Base-by-base conservation (phyloP, 2,329 filamentous ascomycete genomes). In the Nemania sp. region DNA sequence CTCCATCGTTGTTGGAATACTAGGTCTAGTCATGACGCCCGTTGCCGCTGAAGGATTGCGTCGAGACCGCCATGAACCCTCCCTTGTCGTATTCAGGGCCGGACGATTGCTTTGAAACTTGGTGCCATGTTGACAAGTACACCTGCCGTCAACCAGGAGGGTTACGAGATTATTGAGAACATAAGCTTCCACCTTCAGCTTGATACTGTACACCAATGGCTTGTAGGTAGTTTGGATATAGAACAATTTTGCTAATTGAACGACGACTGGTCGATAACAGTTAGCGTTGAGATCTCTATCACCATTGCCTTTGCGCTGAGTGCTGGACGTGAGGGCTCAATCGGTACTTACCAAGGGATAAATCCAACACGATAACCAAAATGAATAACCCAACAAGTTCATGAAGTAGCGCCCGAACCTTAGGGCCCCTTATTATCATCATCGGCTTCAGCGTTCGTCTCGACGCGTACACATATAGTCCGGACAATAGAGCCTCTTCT, bases 121-220 rank as follows among this genome's bases (percentile, higher is more conserved):
- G 13, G 26, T 7, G 13, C 35, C 56, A n/a, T 57, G 38, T 38
- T 57, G 61, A 53, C 65, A 68, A 26, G 18, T 61, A 20, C 58
- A 67, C 8, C 38, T 29, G 0, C 62, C 54, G 27, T 65, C 62
- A 24, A 73, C 62, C 15, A 74, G 38, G 13, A 73, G 49, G 10
- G 47, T 27, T 29, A 73, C 65, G 41, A 83, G 77, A 13, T 78
- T 79, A 29, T 86, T 80, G 10, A 89, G 78, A 47, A 89, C 83
- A 18, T 85, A 83, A 68, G 85, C 84, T 75, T 89, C 87, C n/a
- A 87, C 80, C 67, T 87, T 86, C 47, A 87, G 79, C 70, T 84
- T 84, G 71, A 84, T 75, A 52, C 78, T 80, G 73, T 84, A 84
- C 5, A 82, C 79, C 22, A 81, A 80, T 13, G 79, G 78, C 71